These are phyloP conservation scores for Metarhizium anisopliae DNA, from an alignment of 2,329 filamentous ascomycete species.

Conservation along the genomic window DNA sequence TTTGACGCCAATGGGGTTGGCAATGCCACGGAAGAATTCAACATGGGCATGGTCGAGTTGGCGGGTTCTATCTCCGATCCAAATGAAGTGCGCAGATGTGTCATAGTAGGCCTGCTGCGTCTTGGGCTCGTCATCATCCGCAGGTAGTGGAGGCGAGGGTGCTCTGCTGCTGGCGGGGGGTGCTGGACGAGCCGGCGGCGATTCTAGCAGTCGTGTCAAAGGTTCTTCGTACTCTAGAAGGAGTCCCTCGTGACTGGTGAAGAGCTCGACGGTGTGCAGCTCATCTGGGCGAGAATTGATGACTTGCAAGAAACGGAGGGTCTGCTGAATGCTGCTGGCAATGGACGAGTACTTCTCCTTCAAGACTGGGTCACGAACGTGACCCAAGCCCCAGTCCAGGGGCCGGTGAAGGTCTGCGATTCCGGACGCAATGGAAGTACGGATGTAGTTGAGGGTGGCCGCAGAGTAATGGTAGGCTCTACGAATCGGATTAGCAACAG, in stretches of 20 bases:
- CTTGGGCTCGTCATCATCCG: constrained; percentile 7
- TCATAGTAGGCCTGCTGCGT: constrained; percentile 68
- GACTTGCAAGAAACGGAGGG: constrained; percentile 87
- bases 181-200: constrained; percentile 34
- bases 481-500: constrained; percentile 1
- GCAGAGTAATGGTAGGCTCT: constrained; percentile 94
- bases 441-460: constrained; percentile 87
- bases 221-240: constrained; percentile 90
- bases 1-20: constrained; percentile 95
- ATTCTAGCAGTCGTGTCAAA: constrained; percentile 67
- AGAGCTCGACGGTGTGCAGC: constrained; percentile 87
- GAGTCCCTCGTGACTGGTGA: constrained; percentile 90
- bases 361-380: constrained; percentile 74
- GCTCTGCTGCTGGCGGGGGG: constrained; percentile 10
- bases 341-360: constrained; percentile 81
- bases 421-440: constrained; percentile 73
- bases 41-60: constrained; percentile 91
- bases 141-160: constrained; percentile 34
- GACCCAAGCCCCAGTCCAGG: constrained; percentile 88
- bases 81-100: constrained; percentile 93
- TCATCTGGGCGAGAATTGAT: constrained; percentile 80
- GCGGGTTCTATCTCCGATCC: constrained; percentile 94
- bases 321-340: constrained; percentile 79
- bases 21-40: constrained; percentile 93
- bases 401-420: constrained; percentile 91